Percentiles rank a stretch among this genome's conserved stretches.
These are phyloP conservation scores for Pseudocercospora cruenta DNA, from an alignment of 2,329 filamentous ascomycete species.

Conservation along the genomic window DNA sequence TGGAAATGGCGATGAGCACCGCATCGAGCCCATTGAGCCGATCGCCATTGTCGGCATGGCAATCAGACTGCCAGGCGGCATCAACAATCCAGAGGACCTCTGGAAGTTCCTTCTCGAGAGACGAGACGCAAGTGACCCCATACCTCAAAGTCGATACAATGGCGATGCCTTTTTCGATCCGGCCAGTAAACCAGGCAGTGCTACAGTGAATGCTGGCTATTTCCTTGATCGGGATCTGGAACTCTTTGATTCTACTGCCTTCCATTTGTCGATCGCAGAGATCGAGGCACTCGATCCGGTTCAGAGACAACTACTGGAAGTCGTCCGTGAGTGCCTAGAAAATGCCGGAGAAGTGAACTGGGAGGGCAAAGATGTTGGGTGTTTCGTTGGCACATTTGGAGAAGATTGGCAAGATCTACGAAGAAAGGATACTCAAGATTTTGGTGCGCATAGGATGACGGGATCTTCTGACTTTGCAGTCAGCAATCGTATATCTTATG, in stretches of 20 bases:
- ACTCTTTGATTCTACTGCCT: slow-evolving; percentile 11
- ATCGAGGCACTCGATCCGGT: slow-evolving; percentile 27
- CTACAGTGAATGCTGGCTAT: background rate
- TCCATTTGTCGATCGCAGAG: slow-evolving; percentile 7
- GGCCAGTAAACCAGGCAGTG: background rate
- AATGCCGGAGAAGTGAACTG: slow-evolving; percentile 15
- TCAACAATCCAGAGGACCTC: background rate
- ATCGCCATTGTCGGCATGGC: slow-evolving; percentile 12
- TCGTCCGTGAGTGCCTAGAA: slow-evolving; percentile 26
- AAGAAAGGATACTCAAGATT: slow-evolving; percentile 8
- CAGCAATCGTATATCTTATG: slow-evolving; percentile 29
- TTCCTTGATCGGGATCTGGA: slow-evolving; percentile 14
- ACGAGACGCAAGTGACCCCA: background rate
- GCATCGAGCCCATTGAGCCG: too few species aligned
- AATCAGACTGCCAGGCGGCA: slow-evolving; percentile 1
- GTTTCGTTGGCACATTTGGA: slow-evolving; percentile 18
- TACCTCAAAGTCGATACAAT: slow-evolving; percentile 10
- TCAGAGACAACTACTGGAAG: slow-evolving; percentile 30
- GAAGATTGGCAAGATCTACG: slow-evolving; percentile 19
- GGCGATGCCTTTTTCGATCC: slow-evolving; percentile 9
- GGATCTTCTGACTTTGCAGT: background rate
- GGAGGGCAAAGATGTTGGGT: slow-evolving; percentile 12
- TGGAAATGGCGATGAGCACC: too few species aligned
- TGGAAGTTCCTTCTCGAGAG: slow-evolving; percentile 14
- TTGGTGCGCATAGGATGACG: background rate